Conservation (phyloP, 768 basidiomycete species). For the Lepiota venenata region DNA sequence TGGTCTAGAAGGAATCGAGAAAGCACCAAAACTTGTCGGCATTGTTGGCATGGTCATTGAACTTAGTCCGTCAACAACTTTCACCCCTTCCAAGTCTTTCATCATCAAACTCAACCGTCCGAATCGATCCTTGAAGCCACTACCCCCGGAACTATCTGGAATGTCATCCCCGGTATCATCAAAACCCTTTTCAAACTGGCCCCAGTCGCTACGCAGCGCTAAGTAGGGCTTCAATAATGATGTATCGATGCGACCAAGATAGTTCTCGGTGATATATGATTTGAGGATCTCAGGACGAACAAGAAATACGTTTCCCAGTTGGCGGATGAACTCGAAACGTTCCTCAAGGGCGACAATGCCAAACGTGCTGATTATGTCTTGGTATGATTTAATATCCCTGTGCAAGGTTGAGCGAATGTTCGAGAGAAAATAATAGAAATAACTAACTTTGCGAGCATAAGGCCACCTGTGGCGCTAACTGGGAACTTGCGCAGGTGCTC, state of each 20-base stretch:
- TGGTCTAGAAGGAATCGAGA: constrained; percentile 37
- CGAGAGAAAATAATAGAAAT: no score
- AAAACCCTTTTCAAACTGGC: constrained; percentile 79
- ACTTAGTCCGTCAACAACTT: constrained; percentile 47
- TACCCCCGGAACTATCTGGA: constrained; percentile 36
- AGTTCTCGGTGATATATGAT: constrained; percentile 92
- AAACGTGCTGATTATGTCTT: constrained; percentile 85
- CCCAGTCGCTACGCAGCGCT: constrained; percentile 88
- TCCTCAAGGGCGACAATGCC: constrained; percentile 81
- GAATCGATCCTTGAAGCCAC: constrained; percentile 60
- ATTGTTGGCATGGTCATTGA: constrained; percentile 57
- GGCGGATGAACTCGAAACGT: constrained; percentile 96
- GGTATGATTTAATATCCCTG: constrained; percentile 96
- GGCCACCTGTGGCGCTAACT: constrained; percentile 92
- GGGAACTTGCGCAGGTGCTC: constrained; percentile 97
- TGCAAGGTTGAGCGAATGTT: background rate
- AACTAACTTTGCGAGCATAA: constrained; percentile 95
- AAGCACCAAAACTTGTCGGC: constrained; percentile 50
- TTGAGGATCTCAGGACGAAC: constrained; percentile 93
- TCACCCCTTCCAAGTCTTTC: constrained; percentile 78
- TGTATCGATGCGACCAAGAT: constrained; percentile 89
- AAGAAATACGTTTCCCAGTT: constrained; percentile 96
- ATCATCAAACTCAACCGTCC: constrained; percentile 80
- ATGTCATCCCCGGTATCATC: constrained; percentile 49
- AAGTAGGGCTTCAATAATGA: constrained; percentile 88